phyloP scores from a whole-genome alignment of 345 rosid genomes.

The Dimocarpus longan region DNA sequence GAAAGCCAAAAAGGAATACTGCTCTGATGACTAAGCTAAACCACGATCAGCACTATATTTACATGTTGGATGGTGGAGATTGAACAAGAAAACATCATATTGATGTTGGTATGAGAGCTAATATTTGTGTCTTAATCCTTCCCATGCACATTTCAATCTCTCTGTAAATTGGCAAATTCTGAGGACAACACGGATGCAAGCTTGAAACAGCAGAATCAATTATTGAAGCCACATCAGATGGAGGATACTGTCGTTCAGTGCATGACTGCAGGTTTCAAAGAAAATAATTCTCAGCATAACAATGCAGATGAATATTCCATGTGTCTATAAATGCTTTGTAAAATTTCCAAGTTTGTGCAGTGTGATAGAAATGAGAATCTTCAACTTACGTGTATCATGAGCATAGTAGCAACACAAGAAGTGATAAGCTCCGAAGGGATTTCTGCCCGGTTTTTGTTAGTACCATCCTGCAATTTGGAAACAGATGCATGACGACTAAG shows the following conservation, averaged over 20 bases:
- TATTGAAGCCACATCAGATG: constrained; percentile 91
- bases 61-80: constrained; percentile 8
- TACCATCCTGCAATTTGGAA: constrained; percentile 37
- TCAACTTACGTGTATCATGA: constrained; percentile 77
- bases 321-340: not conserved
- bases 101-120: constrained; percentile 80
- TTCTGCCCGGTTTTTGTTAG: constrained; percentile 49
- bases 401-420: constrained; percentile 85
- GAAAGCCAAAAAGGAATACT: too few species aligned
- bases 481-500: constrained; percentile 24
- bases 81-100: constrained; percentile 19
- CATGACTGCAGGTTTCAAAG: constrained; percentile 59
- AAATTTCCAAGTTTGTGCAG: not conserved
- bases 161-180: constrained; percentile 75
- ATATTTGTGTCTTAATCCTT: constrained; percentile 86
- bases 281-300: not conserved
- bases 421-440: constrained; percentile 76
- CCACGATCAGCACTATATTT: constrained; percentile 18
- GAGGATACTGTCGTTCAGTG: constrained; percentile 84
- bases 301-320: not conserved
- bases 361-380: not conserved
- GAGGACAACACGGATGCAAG: constrained; percentile 78
- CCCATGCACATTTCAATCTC: constrained; percentile 97
- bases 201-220: constrained; percentile 78
- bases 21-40: constrained; percentile 7